These are phyloP conservation scores for Peterozyma toletana DNA, from an alignment of 805 yeast species.

Conservation along the genomic window DNA sequence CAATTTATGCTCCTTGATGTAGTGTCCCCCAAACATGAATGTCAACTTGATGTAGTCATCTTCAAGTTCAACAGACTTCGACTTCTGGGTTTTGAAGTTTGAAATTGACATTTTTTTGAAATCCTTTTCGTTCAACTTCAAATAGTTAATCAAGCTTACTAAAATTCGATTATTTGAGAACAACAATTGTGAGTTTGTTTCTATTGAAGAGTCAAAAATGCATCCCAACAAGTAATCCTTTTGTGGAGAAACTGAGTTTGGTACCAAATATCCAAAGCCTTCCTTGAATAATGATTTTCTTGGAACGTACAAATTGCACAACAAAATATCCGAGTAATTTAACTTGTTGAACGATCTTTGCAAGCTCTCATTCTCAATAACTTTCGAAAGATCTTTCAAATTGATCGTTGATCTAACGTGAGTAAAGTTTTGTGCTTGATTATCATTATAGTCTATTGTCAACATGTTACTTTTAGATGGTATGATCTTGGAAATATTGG, in stretches of 20 bases:
- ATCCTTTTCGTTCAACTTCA: constrained; percentile 11
- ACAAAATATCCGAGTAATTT: constrained; percentile 42
- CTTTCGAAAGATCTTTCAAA: constrained; percentile 28
- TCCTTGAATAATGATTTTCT: constrained; percentile 28
- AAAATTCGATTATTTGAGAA: constrained; percentile 6
- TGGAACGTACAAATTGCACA: constrained; percentile 64
- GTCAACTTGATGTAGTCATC: constrained; percentile 64
- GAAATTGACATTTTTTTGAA: constrained; percentile 12
- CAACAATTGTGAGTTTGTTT: constrained; percentile 33
- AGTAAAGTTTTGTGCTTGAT: constrained; percentile 26
- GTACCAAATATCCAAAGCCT: constrained; percentile 90
- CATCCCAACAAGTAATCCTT: constrained; percentile 68
- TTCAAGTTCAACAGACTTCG: constrained; percentile 5
- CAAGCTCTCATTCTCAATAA: constrained; percentile 17
- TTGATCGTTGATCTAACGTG: constrained; percentile 57
- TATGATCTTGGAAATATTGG: constrained; percentile 1
- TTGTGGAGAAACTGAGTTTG: constrained; percentile 41
- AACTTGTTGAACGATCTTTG: constrained; percentile 13
- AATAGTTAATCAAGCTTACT: constrained; percentile 12
- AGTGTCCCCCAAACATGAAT: constrained; percentile 86
- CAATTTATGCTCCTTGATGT: constrained; percentile 4
- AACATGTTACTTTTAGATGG: too few relatives aligned
- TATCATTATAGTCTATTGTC: not conserved
- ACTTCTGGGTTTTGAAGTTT: not conserved
- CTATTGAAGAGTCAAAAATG: constrained; percentile 84